Conservation (phyloP, 1,284 basidiomycete species). For the Ustilago esculenta region DNA sequence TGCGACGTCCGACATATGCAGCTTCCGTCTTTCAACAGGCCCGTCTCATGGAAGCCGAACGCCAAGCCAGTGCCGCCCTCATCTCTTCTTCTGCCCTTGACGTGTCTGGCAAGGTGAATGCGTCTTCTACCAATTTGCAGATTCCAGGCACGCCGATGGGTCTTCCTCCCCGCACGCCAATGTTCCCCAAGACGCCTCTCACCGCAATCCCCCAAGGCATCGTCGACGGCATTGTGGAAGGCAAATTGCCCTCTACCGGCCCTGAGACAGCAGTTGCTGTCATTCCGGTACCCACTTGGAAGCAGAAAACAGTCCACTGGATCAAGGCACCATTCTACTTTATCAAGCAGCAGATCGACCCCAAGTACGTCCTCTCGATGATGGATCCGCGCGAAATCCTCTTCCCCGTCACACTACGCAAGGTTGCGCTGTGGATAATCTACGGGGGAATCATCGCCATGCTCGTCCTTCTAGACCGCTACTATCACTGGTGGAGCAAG, state of each 20-base stretch:
- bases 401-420: slow-evolving; percentile 26
- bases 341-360: slow-evolving; percentile 19
- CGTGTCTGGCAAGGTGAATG: background rate
- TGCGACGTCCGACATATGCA: slow-evolving; percentile 36
- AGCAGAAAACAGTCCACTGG: slow-evolving; percentile 9
- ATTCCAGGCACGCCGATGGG: slow-evolving; percentile 1
- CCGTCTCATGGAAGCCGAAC: slow-evolving; percentile 29
- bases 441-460: slow-evolving; percentile 28
- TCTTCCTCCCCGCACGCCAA: slow-evolving; percentile 13
- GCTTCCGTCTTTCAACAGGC: slow-evolving; percentile 43
- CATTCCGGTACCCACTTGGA: background rate
- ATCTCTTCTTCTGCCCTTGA: slow-evolving; percentile 2
- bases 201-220: slow-evolving; percentile 10
- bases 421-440: slow-evolving; percentile 27
- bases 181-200: slow-evolving; percentile 19
- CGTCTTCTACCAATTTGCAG: background rate
- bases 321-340: slow-evolving; percentile 10
- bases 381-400: slow-evolving; percentile 31
- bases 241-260: background rate
- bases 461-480: slow-evolving; percentile 28
- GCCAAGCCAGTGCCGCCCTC: slow-evolving; percentile 6
- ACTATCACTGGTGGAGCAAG: slow-evolving; percentile 42
- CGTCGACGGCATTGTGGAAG: too few species aligned
- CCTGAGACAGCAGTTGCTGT: slow-evolving; percentile 1
- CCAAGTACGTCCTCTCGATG: slow-evolving; percentile 29